Base-by-base conservation (phyloP, 257 asterid genomes). In the Nicotiana noctiflora region DNA sequence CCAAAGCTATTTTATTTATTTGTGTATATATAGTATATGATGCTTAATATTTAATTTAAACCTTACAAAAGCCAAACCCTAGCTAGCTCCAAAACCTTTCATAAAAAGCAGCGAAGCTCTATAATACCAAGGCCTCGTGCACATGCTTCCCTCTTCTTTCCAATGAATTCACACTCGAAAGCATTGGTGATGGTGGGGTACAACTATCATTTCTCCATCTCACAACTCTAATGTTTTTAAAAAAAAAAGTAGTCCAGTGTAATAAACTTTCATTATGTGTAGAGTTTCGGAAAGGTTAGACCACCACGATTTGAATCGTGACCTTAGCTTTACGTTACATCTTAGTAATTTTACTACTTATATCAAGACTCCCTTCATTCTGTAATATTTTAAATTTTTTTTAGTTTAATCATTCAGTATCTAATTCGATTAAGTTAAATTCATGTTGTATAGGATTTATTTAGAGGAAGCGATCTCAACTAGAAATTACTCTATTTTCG, bases 71-170 rank as follows among this genome's bases (percentile, higher is more conserved):
- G 77, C 56, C 77, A 70, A 70, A 21, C 19, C 37, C 77, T 25
- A 72, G 21, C 21, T 72, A 72, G 21, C 21, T 72, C 77, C 60
- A 59, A 21, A 72, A 21, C 21, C 14, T 72, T 46, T 46, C 77
- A 72, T 72, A 3, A 72, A 72, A 72, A 72, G 60, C 21, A 46
- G 60, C 5, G 37, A 72, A 70, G 6, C 23, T 49, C 8, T 44
- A 70, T 44, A n/a, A n/a, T n/a, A n/a, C n/a, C n/a, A n/a, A n/a
- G n/a, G n/a, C 4, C 59, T 44, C 6, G 34, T 21, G 5, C 77
- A 72, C 60, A 72, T 46, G 77, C 77, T 46, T 21, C 37, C 77
- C 59, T 44, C 21, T 70, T 44, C 53, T 67, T 76, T 78, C 51
- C 49, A 65, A 17, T 31, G 14, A 49, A 49, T 49, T 13, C 55